Conservation (phyloP, 306 rosid species). For the Castanea crenata region DNA sequence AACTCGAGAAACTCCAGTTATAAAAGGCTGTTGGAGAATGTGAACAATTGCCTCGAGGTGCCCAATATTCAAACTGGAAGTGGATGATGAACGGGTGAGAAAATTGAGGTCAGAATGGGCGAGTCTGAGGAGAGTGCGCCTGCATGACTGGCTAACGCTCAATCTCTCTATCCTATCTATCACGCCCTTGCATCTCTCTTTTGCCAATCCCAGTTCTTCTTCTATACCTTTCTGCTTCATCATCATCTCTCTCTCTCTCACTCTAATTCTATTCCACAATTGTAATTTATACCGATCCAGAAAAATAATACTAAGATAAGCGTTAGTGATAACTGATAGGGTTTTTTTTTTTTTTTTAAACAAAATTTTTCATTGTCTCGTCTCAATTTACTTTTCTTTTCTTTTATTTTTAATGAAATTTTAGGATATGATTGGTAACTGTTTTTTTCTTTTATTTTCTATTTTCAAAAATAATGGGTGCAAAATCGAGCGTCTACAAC, state of each 20-base stretch:
- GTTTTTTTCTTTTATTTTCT: no score
- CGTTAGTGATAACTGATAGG: no score
- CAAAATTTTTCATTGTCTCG: no score
- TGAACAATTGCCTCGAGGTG: constrained; percentile 82
- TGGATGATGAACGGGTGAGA: constrained; percentile 52
- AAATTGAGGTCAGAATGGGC: constrained; percentile 66
- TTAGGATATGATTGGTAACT: no score
- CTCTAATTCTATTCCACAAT: background rate
- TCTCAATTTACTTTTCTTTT: no score
- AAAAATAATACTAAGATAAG: no score
- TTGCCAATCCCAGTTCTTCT: constrained; percentile 53
- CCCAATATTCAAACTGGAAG: constrained; percentile 72
- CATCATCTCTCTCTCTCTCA: background rate
- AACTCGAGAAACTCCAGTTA: constrained; percentile 83
- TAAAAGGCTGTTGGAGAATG: constrained; percentile 75
- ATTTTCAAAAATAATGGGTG: no score
- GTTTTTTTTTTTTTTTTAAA: no score
- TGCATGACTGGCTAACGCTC: constrained; percentile 59
- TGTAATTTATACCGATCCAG: no score
- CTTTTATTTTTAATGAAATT: no score
- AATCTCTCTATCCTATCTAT: constrained; percentile 45
- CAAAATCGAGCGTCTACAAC: no score
- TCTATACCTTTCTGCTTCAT: constrained; percentile 22
- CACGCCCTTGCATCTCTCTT: constrained; percentile 69
- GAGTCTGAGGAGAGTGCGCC: constrained; percentile 68